These are phyloP conservation scores for Fusarium bulbicola DNA, from an alignment of 2,329 filamentous ascomycete genomes.

Conservation along the genomic window DNA sequence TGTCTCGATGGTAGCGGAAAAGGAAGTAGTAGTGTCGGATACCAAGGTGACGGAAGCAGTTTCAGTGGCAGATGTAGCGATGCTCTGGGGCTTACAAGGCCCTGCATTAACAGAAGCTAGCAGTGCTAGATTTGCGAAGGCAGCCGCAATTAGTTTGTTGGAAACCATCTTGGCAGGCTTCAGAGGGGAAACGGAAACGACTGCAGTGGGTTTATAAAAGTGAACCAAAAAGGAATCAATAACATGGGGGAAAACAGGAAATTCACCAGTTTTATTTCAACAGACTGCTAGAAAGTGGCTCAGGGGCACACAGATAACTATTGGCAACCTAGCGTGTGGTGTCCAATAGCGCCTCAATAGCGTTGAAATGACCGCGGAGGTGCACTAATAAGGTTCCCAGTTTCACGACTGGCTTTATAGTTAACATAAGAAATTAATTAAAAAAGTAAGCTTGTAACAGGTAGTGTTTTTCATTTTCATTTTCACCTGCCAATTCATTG, in stretches of 20 bases:
- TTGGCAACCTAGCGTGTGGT: no score
- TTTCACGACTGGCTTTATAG: rapidly evolving
- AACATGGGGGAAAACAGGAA: rapidly evolving
- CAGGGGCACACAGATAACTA: neutral
- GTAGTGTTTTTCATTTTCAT: neutral
- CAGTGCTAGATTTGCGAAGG: neutral
- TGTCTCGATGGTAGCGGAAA: neutral
- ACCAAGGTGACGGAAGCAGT: rapidly evolving
- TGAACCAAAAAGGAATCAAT: neutral
- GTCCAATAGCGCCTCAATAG: neutral
- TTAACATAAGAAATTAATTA: neutral
- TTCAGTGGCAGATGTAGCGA: neutral
- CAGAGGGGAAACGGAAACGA: neutral
- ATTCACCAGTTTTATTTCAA: neutral
- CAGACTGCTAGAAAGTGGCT: rapidly evolving
- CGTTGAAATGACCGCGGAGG: no score
- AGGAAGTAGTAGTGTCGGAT: neutral
- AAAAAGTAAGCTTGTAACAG: neutral
- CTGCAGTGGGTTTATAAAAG: no score
- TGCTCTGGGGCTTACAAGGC: neutral
- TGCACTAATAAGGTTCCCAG: neutral
- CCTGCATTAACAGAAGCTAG: neutral
- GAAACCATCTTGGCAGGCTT: neutral
- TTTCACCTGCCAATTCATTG: no score
- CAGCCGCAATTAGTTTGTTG: neutral